A percentile compares a stretch with the other conserved stretches of the same genome.
These are phyloP conservation scores for Mycena leptocephala DNA, from an alignment of 768 basidiomycete genomes.

Conservation along the genomic window DNA sequence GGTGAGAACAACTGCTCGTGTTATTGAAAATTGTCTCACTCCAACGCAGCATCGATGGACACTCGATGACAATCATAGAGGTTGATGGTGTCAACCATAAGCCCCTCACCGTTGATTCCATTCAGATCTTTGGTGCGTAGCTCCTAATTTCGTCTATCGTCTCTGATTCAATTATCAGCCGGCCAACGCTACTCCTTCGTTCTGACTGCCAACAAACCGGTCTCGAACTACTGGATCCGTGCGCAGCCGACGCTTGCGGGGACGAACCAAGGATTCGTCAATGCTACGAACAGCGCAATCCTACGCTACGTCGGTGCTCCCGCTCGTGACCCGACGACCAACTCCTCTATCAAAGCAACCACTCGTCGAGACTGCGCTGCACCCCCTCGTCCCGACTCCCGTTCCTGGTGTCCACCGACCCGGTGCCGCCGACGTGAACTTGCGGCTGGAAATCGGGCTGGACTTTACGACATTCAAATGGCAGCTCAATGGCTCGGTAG, in stretches of 20 bases:
- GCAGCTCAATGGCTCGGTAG: conserved; percentile 15
- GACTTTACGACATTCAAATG: not conserved
- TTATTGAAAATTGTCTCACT: too few species aligned
- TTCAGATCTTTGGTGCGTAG: not conserved
- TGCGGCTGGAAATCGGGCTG: not conserved
- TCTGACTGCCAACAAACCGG: conserved; percentile 13
- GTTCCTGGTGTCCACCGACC: conserved; percentile 46
- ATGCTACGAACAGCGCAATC: conserved; percentile 26
- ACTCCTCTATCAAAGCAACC: not conserved
- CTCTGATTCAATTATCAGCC: too few species aligned
- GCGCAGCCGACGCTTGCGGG: not conserved
- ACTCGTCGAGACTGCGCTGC: conserved; percentile 24
- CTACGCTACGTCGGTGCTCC: conserved; percentile 29
- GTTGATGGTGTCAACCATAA: conserved; percentile 55
- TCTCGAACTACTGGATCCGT: conserved; percentile 32
- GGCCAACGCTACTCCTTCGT: conserved; percentile 48
- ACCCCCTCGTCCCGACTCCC: conserved; percentile 44
- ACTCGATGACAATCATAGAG: not conserved
- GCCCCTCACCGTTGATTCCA: conserved; percentile 54
- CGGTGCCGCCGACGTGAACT: conserved; percentile 47
- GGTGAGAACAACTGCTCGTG: not conserved
- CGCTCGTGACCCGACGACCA: not conserved
- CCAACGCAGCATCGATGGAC: not conserved
- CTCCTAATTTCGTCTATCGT: too few species aligned
- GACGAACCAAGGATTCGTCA: conserved; percentile 7